Evolutionary conservation across 2,329 filamentous ascomycete genomes (phyloP), one percentile per base, ranked within the genome.

Genomic region (Metarhizium brunneum): DNA sequence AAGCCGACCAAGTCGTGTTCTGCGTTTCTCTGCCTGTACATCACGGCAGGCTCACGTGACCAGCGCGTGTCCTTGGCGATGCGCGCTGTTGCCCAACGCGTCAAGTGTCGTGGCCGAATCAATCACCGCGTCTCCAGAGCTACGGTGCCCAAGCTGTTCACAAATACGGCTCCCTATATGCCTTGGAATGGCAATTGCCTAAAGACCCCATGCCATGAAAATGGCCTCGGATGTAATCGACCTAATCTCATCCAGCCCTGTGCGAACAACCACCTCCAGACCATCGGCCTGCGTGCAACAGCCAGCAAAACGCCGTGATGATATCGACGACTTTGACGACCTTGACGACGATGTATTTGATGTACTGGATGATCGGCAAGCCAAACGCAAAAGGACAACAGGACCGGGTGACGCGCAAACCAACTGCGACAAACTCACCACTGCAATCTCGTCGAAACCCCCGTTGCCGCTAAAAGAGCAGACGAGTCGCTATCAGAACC

Each of bases 191-290:
- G 4, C 38, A 14, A 16, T 16, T 40, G 11, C 10, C 5, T 16
- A 11, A 16, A 16, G 38, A 16, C 11, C 2, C 8, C 14, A 35
- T 40, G 11, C 13, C 38, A 6, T 8, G n/a, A 47, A 20, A 18
- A 72, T 71, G 69, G 61, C 64, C 7, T 59, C 61, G 2, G 61
- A 69, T 13, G 60, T 72, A 35, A 71, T 72, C 54, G 67, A 71
- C 57, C 67, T 72, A 30, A 60, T 71, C 20, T 72, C 70, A 16
- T 72, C 70, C 8, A 72, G 70, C 30, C 70, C 70, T 6, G 55
- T 60, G 47, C 53, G 54, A 10, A n/a, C 29, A 40, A 16, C n/a
- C 18, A 6, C 14, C 25, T 25, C 25, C 11, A 38, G 29, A 11
- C 43, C 43, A 25, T 18, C 49, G n/a, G 14, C 4, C 13, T 8